phyloP scores from a whole-genome alignment of 139 green algal species.

The Micractinium sp. region DNA sequence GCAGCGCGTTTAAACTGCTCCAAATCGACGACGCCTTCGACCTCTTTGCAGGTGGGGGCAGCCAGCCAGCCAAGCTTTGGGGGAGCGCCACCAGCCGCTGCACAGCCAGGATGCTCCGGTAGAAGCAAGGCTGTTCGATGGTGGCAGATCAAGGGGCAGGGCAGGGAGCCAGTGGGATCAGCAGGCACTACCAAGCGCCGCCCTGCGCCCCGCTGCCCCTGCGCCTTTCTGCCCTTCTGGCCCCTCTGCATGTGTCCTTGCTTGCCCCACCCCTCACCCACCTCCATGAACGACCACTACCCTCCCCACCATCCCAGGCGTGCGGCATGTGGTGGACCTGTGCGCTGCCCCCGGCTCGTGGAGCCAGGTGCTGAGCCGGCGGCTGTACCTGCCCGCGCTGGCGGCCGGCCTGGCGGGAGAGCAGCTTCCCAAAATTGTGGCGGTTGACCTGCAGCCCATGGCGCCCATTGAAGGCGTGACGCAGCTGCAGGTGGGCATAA shows the following conservation, averaged over 20 bases:
- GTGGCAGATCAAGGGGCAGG: too few relatives aligned
- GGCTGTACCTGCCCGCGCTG: constrained; percentile 90
- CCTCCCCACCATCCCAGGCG: constrained; percentile 58
- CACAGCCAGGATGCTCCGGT: too few relatives aligned
- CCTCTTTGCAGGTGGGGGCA: not conserved
- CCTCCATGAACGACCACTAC: not conserved
- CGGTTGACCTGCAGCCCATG: constrained; percentile 99
- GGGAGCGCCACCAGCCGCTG: too few relatives aligned
- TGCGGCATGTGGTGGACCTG: constrained; percentile 93
- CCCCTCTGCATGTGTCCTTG: not conserved
- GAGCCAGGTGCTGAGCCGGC: constrained; percentile 81
- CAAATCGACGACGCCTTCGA: constrained; percentile 96
- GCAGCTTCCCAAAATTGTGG: constrained; percentile 89
- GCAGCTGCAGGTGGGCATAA: constrained; percentile 77
- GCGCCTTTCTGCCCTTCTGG: not conserved
- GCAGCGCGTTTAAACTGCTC: constrained; percentile 97
- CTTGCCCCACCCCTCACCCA: not conserved
- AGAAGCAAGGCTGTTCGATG: too few relatives aligned
- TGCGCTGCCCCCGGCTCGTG: constrained; percentile 97
- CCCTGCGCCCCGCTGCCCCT: too few relatives aligned
- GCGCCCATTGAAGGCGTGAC: constrained; percentile 95
- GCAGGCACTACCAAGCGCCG: too few relatives aligned
- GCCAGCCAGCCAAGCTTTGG: too few relatives aligned
- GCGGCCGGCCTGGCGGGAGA: constrained; percentile 12
- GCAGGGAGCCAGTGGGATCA: too few relatives aligned